These are phyloP conservation scores for Mortierella sp. DNA, from an alignment of 371 early-diverging fungal genomes.

Conservation along the genomic window DNA sequence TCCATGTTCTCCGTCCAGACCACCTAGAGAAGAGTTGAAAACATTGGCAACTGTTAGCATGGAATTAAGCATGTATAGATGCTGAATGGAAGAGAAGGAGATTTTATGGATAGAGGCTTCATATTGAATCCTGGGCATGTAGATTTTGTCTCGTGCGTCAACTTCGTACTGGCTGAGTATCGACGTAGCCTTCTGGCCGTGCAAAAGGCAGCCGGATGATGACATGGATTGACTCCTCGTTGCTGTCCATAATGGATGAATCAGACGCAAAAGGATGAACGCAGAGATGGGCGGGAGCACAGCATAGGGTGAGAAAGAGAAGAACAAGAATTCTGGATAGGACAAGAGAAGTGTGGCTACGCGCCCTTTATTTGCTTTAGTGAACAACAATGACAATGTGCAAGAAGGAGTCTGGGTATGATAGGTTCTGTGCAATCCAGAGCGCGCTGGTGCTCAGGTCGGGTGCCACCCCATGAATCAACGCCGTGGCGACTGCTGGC, in stretches of 20 bases:
- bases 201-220: conserved; percentile 66
- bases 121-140: neutral
- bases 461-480: conserved; percentile 58
- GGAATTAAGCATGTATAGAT: too few species aligned
- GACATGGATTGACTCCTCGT: conserved; percentile 60
- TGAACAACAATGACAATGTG: conserved; percentile 63
- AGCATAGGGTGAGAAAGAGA: neutral
- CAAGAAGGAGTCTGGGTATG: conserved; percentile 73
- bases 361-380: neutral
- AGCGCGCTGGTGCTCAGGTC: conserved; percentile 62
- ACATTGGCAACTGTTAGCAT: neutral
- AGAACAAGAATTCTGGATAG: neutral
- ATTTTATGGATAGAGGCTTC: neutral
- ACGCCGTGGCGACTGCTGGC: conserved; percentile 16
- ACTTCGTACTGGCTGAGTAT: conserved; percentile 62
- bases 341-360: neutral
- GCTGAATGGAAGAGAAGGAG: neutral
- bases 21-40: conserved; percentile 51
- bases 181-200: conserved; percentile 65
- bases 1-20: conserved; percentile 77
- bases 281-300: too few species aligned
- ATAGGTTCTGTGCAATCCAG: conserved; percentile 68
- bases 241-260: conserved; percentile 17
- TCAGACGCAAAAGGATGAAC: too few species aligned
- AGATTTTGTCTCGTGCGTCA: neutral